phyloP scores from a whole-genome alignment of 2,329 filamentous ascomycete genomes.

The Pseudocercospora macadamiae region DNA sequence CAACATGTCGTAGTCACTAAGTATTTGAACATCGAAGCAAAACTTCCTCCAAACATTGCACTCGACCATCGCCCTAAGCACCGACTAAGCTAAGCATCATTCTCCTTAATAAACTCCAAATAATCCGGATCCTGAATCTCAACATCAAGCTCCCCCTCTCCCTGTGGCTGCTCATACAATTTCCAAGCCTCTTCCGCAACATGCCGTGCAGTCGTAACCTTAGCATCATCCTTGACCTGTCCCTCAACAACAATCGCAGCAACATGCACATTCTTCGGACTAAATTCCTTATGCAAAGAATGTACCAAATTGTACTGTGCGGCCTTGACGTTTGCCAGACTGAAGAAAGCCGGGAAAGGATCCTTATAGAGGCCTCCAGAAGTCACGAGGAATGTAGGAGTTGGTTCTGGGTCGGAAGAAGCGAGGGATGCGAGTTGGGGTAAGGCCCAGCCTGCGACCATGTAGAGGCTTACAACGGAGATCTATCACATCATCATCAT shows the following conservation, averaged over 20 bases:
- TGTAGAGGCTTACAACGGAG: constrained; percentile 51
- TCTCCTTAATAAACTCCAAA: constrained; percentile 20
- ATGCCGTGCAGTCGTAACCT: constrained; percentile 46
- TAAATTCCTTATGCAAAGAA: constrained; percentile 47
- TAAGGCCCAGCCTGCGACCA: constrained; percentile 49
- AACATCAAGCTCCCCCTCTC: constrained; percentile 41
- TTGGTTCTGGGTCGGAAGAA: constrained; percentile 24
- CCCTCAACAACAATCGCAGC: constrained; percentile 52
- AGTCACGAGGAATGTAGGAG: constrained; percentile 53
- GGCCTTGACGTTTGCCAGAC: constrained; percentile 53
- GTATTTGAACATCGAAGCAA: no score
- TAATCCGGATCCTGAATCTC: constrained; percentile 28
- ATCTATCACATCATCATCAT: constrained; percentile 38
- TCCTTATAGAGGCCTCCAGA: constrained; percentile 49
- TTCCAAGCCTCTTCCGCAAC: constrained; percentile 50
- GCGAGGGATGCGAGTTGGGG: constrained; percentile 41
- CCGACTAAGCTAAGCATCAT: background rate
- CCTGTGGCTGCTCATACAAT: constrained; percentile 44
- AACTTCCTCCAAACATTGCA: no score
- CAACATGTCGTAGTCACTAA: no score
- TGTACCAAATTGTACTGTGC: constrained; percentile 54
- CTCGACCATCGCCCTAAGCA: background rate
- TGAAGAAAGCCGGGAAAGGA: constrained; percentile 48
- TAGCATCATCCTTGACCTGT: constrained; percentile 42
- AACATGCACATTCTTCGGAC: constrained; percentile 46